Evolutionary conservation across 1,139 yeast species (phyloP), one percentile per base, ranked within the genome.

Genomic region (Zhuliangozyma parablackwelliae): DNA sequence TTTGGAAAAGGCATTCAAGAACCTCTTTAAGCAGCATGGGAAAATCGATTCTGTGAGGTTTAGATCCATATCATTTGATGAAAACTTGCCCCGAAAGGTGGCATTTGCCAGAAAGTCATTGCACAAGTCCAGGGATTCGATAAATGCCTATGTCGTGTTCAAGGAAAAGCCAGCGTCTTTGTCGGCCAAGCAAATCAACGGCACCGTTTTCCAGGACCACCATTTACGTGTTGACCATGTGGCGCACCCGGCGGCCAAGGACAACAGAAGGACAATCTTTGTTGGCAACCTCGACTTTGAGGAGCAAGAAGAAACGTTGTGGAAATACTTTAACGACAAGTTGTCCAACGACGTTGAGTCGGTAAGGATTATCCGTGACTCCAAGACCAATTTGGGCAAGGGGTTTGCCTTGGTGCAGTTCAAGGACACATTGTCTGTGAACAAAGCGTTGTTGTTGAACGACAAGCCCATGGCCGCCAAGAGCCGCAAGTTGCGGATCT

Each of bases 341-440:
- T 72, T 82, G 47, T 89, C 88, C 33, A 76, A 76, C 30, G 76
- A 69, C 40, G 82, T 94, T 37, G 96, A 89, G 57, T 82, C 87
- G 45, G 97, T 90, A 21, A 78, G 99, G 57, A 74, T 94, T 37
- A 78, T 94, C 27, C 80, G 99, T 55, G 98, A 94, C 58, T 65
- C 95, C 13, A 87, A 87, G 62, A 92, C 97, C 24, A 92, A 94
- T 53, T 70, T 92, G 45, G 99, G 98, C 48, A 94, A 92, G 63
- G 99, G 99, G 5, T 90, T 94, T 66, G 98, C 96, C 5, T 86
- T 89, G 58, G 89, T 94, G 26, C 97, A 92, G 61, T 94, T 90
- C 65, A 76, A 72, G 45, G 96, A 90, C 59, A 66, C 90, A 21
- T 75, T 82, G 41, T 72, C 83, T 29, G 96, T 94, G 10, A 81